phyloP scores from a whole-genome alignment of 2,329 filamentous ascomycete genomes.

The Ramichloridium luteum region DNA sequence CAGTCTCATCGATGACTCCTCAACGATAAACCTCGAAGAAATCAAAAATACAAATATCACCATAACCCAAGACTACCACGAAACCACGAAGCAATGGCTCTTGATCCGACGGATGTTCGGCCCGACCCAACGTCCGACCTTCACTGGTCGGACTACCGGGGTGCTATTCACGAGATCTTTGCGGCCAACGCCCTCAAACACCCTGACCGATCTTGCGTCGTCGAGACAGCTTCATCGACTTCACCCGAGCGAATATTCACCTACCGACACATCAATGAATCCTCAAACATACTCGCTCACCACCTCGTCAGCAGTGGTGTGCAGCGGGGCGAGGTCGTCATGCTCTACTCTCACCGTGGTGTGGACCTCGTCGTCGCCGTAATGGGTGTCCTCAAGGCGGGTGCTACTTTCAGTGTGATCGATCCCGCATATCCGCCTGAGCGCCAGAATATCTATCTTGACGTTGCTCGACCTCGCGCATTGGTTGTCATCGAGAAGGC shows the following conservation, averaged over 20 bases:
- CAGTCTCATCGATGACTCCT: too few relatives aligned
- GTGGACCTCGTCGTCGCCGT: slow-evolving; percentile 67
- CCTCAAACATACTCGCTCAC: slow-evolving; percentile 68
- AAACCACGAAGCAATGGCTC: too few relatives aligned
- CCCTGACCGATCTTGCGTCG: slow-evolving; percentile 56
- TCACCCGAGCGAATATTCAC: slow-evolving; percentile 47
- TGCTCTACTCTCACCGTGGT: slow-evolving; percentile 76
- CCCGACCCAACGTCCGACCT: slow-evolving; percentile 58
- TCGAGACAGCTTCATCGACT: slow-evolving; percentile 47
- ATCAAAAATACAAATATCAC: too few relatives aligned
- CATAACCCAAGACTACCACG: too few relatives aligned
- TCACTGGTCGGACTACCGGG: slow-evolving; percentile 53
- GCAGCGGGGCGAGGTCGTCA: slow-evolving; percentile 73
- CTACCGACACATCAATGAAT: slow-evolving; percentile 77
- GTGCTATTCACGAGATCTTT: slow-evolving; percentile 61
- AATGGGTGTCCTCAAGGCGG: slow-evolving; percentile 58
- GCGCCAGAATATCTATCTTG: slow-evolving; percentile 70
- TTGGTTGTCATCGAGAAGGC: slow-evolving; percentile 64
- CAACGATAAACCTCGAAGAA: too few relatives aligned
- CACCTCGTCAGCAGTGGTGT: slow-evolving; percentile 64
- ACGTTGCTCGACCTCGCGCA: slow-evolving; percentile 62
- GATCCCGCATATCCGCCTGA: slow-evolving; percentile 75
- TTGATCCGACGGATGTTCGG: slow-evolving; percentile 19
- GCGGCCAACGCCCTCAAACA: slow-evolving; percentile 51
- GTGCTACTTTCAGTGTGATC: slow-evolving; percentile 51